Conservation (phyloP, 2,329 filamentous ascomycete species). For the Aulographum hederae region DNA sequence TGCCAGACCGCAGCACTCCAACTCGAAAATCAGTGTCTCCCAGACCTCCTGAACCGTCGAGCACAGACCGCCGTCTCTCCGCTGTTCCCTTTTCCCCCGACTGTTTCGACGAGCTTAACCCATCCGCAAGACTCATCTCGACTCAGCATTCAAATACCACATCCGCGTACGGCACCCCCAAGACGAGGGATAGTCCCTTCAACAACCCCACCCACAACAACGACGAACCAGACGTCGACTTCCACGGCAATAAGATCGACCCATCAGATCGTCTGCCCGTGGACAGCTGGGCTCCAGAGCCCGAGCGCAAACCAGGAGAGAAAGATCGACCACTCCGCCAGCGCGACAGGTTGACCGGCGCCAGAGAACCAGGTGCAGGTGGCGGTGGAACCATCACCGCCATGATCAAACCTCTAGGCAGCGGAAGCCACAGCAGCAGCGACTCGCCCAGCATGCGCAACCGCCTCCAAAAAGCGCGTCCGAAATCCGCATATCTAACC, state of each 20-base stretch:
- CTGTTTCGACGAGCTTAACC: slow-evolving; percentile 57
- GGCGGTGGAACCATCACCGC: no score
- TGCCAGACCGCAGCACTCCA: slow-evolving; percentile 27
- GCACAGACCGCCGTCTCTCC: slow-evolving; percentile 19
- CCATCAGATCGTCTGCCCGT: slow-evolving; percentile 66
- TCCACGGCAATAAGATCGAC: slow-evolving; percentile 60
- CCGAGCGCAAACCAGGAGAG: slow-evolving; percentile 36
- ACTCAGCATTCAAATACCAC: no score
- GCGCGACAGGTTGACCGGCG: slow-evolving; percentile 31
- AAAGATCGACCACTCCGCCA: slow-evolving; percentile 17
- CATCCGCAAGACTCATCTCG: slow-evolving; percentile 24
- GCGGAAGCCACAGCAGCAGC: not conserved
- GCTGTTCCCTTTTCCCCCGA: slow-evolving; percentile 61
- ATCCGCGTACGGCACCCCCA: no score
- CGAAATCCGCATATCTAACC: no score
- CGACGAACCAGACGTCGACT: slow-evolving; percentile 54
- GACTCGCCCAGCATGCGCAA: not conserved
- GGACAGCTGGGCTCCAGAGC: slow-evolving; percentile 61
- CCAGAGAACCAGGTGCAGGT: slow-evolving; percentile 25
- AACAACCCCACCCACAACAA: slow-evolving; percentile 11
- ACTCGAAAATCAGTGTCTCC: slow-evolving; percentile 59
- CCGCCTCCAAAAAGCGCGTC: not conserved
- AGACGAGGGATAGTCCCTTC: not conserved
- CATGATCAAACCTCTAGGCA: not conserved
- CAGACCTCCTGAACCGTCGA: slow-evolving; percentile 38